These are phyloP conservation scores for Fusarium sp. DNA, from an alignment of 2,329 filamentous ascomycete genomes.

Conservation along the genomic window DNA sequence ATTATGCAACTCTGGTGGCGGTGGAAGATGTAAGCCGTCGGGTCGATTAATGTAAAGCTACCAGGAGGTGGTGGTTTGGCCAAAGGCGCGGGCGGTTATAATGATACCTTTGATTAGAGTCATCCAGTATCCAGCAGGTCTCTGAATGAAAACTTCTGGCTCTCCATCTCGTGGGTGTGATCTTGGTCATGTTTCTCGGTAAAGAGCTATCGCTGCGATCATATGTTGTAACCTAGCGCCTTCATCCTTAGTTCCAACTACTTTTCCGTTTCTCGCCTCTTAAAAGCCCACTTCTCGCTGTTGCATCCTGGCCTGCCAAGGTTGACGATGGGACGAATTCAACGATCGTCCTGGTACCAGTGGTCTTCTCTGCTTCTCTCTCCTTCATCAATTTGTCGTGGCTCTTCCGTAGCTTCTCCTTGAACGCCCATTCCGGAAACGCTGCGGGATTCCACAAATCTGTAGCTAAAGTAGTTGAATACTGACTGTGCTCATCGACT, in stretches of 20 bases:
- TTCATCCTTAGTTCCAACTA: slow-evolving; percentile 45
- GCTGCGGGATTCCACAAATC: slow-evolving; percentile 67
- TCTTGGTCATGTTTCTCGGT: slow-evolving; percentile 1
- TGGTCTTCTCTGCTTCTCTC: slow-evolving; percentile 55
- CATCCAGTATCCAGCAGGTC: slow-evolving; percentile 21
- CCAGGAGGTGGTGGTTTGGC: slow-evolving; percentile 18
- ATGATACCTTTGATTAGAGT: slow-evolving; percentile 48
- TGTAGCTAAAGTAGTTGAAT: slow-evolving; percentile 68
- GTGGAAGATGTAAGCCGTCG: background rate
- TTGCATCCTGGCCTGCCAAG: slow-evolving; percentile 33
- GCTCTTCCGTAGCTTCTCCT: slow-evolving; percentile 59
- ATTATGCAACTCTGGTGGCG: background rate
- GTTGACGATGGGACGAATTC: slow-evolving; percentile 60
- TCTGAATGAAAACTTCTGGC: slow-evolving; percentile 24
- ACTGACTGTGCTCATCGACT: slow-evolving; percentile 64
- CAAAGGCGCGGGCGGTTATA: slow-evolving; percentile 41
- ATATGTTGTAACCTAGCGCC: background rate
- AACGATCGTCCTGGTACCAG: slow-evolving; percentile 55
- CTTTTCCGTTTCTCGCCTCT: slow-evolving; percentile 50
- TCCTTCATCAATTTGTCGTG: slow-evolving; percentile 59
- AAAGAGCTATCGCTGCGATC: background rate
- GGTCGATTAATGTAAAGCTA: slow-evolving; percentile 26
- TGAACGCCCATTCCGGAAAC: slow-evolving; percentile 66
- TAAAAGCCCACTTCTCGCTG: slow-evolving; percentile 37
- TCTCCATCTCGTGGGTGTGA: slow-evolving; percentile 13